Evolutionary conservation across 176 grass and related monocot species (phyloP), one percentile per base, ranked within the genome.

Genomic region (Rhipidocladum racemiflorum): DNA sequence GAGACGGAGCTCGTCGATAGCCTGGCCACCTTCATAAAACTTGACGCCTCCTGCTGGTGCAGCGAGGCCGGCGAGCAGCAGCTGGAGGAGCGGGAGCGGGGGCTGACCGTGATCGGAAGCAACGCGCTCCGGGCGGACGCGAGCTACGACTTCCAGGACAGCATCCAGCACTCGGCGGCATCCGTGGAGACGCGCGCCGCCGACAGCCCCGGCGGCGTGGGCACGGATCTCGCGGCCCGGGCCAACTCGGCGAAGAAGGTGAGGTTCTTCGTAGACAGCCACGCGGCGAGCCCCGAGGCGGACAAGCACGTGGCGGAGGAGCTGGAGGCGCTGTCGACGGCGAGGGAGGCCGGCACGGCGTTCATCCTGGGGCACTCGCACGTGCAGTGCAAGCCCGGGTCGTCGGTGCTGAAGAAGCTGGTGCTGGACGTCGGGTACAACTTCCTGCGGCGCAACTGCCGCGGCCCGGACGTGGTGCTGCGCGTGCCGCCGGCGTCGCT

Each of bases 321-420:
- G 87, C 90, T 99, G 32, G 87, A 74, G 76, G 96, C 87, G 40
- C 84, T 99, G 65, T 75, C 60, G 28, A 62, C 80, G 7, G 92
- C 92, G 9, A 86, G 83, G 32, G 92, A 99, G 87, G 30, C 87
- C 34, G 96, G 96, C 43, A 91, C 88, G 54, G 90, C 96, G 20
- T 99, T 99, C 65, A 99, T 99, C 75, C 70, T 99, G 75, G 96
- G 92, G 27, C 90, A 99, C 71, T 95, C 92, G 63, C 92, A 99
- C 68, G 96, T 99, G 32, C 88, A 88, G 66, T 84, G 89, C 65
- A 95, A 93, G 81, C 84, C 90, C 0, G 92, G 96, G 5, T 99
- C 96, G 44, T 95, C 96, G 65, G 40, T 95, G 72, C 46, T 93
- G 29, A 95, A 88, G 87, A 89, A 85, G 66, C 70, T 99, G 54